phyloP scores from a whole-genome alignment of 306 rosid genomes.

The Cucurbita ficifolia region DNA sequence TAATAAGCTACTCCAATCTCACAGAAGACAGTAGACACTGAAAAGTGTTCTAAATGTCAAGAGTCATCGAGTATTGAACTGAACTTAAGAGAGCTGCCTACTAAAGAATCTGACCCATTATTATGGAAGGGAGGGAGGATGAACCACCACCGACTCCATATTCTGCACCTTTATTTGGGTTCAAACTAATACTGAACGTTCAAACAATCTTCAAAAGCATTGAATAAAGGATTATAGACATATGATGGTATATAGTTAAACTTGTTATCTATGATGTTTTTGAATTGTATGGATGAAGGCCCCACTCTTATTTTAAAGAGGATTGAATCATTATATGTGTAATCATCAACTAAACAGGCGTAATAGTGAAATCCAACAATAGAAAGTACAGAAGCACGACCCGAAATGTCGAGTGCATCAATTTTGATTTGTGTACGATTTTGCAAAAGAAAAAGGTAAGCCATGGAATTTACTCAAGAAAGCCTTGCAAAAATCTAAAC shows the following conservation, averaged over 20 bases:
- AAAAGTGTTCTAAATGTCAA: neutral
- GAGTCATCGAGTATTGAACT: neutral
- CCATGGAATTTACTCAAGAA: neutral
- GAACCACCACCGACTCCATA: neutral
- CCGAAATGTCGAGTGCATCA: neutral
- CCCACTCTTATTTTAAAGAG: neutral
- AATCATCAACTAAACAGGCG: neutral
- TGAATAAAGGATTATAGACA: neutral
- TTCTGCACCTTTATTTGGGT: neutral
- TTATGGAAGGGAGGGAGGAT: neutral
- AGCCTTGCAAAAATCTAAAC: neutral
- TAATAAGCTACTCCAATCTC: neutral
- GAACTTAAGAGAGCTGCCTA: neutral
- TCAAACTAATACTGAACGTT: neutral
- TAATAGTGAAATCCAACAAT: neutral
- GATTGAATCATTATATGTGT: neutral
- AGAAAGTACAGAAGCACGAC: neutral
- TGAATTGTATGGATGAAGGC: neutral
- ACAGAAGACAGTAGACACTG: neutral
- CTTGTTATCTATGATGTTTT: neutral
- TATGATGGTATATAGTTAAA: neutral
- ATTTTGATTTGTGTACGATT: neutral
- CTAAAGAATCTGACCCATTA: neutral
- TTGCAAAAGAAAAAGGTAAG: neutral
- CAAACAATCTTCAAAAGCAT: neutral